A percentile compares a stretch with the other conserved stretches of the same genome.
Conservation (phyloP, 2,329 filamentous ascomycete genomes). For the Aspergillus fumigatiaffinis region DNA sequence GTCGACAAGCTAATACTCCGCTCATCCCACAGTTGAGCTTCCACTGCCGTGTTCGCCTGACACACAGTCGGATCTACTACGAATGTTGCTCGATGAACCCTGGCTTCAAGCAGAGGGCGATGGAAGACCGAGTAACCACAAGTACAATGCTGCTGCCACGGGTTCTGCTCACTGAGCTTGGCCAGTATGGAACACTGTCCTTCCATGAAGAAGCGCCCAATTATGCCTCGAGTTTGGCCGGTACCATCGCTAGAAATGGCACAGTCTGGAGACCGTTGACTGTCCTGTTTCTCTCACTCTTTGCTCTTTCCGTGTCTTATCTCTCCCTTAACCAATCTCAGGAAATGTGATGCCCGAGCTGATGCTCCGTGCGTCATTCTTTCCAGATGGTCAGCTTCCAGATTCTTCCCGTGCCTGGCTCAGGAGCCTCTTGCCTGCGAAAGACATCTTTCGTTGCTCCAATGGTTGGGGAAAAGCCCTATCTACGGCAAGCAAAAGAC, state of each 20-base stretch:
- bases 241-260: not conserved
- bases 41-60: not conserved
- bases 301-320: not conserved
- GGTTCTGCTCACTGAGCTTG: not conserved
- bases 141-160: not conserved
- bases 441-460: not conserved
- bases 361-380: not conserved
- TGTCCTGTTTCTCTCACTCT: not conserved
- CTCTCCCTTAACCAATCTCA: not conserved
- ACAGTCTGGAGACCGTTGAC: not conserved
- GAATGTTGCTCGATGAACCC: not conserved
- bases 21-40: not conserved
- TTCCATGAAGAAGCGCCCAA: not conserved
- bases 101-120: not conserved
- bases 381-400: not conserved
- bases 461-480: not conserved
- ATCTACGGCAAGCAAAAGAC: not conserved
- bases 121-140: not conserved
- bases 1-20: not conserved
- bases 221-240: not conserved
- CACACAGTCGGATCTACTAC: not conserved
- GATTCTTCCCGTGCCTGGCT: not conserved
- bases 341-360: not conserved
- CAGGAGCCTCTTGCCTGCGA: not conserved
- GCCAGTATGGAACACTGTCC: not conserved